phyloP scores from a whole-genome alignment of 768 basidiomycete genomes.

The Mycena venus region DNA sequence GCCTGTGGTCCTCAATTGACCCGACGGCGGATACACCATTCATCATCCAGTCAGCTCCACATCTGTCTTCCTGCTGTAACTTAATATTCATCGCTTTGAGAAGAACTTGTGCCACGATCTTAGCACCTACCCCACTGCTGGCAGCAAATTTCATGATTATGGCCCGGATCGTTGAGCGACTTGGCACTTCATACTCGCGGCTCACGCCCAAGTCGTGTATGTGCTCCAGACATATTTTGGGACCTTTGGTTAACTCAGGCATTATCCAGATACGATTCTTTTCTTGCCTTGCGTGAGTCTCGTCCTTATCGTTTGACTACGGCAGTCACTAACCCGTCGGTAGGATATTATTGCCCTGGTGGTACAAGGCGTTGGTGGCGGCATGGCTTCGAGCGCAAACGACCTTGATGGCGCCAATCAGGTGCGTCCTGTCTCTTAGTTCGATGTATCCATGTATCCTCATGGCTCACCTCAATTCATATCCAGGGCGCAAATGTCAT shows the following conservation, averaged over 20 bases:
- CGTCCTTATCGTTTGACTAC: no score
- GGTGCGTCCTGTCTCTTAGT: background rate
- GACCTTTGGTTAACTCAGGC: background rate
- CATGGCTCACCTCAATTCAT: background rate
- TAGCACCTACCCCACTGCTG: constrained; percentile 69
- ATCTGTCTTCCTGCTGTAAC: no score
- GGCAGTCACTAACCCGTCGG: background rate
- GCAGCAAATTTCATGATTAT: constrained; percentile 67
- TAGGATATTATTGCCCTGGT: background rate
- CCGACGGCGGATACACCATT: no score
- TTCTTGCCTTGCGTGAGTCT: background rate
- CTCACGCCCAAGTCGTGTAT: background rate
- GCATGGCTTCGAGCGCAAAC: background rate
- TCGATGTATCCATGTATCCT: no score
- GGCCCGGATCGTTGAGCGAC: background rate
- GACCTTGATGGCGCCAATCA: background rate
- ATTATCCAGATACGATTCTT: background rate
- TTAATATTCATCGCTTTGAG: no score
- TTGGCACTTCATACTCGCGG: background rate
- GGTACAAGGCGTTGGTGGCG: background rate
- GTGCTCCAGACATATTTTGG: background rate
- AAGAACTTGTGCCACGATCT: constrained; percentile 60
- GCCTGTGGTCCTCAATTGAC: background rate
- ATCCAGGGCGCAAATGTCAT: background rate
- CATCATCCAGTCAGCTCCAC: no score